These are phyloP conservation scores for Venturia nashicola DNA, from an alignment of 2,329 filamentous ascomycete genomes.

Conservation along the genomic window DNA sequence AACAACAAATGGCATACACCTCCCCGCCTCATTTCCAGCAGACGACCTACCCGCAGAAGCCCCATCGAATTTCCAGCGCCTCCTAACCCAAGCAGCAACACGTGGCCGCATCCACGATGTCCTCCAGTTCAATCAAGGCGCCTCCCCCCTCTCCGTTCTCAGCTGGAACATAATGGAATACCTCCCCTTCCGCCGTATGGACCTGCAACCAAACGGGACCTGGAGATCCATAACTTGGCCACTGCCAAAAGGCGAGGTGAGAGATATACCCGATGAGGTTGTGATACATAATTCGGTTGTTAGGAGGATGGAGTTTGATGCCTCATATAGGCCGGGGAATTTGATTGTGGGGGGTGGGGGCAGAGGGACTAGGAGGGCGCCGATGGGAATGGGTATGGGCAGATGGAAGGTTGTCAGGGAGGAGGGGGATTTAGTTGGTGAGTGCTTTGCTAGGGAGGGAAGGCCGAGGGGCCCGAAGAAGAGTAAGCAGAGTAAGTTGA, in stretches of 20 bases:
- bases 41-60: constrained; percentile 12
- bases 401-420: constrained; percentile 58
- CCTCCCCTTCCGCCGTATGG: constrained; percentile 70
- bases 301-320: constrained; percentile 52
- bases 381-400: constrained; percentile 51
- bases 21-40: constrained; percentile 11
- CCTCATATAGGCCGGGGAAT: constrained; percentile 62
- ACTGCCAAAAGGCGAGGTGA: constrained; percentile 61
- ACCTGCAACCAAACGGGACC: constrained; percentile 56
- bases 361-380: constrained; percentile 51
- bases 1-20: constrained; percentile 12
- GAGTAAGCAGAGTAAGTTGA: background rate
- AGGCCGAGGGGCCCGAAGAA: background rate
- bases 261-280: constrained; percentile 61
- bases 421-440: constrained; percentile 54
- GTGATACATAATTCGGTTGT: constrained; percentile 65
- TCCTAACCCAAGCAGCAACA: constrained; percentile 45
- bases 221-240: constrained; percentile 78
- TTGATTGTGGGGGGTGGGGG: constrained; percentile 70
- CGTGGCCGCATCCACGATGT: constrained; percentile 56
- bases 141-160: constrained; percentile 42
- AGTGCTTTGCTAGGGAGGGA: constrained; percentile 46
- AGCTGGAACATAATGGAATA: constrained; percentile 73
- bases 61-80: constrained; percentile 37
- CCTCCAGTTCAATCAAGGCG: constrained; percentile 50